phyloP scores from a whole-genome alignment of 2,329 filamentous ascomycete genomes.

The Colletotrichum chrysophilum region DNA sequence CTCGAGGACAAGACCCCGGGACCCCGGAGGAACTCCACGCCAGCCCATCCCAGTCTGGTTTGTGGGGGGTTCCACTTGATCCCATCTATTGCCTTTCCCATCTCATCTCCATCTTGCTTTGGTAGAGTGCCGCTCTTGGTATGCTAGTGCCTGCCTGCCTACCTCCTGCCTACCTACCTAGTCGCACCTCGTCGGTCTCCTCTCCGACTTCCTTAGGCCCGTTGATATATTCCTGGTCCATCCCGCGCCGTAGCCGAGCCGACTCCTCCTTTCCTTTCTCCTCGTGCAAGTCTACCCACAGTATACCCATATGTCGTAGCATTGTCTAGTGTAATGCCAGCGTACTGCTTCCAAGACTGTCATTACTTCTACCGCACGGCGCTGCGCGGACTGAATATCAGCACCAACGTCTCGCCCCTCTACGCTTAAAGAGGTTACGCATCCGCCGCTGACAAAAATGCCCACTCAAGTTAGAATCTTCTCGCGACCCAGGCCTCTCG shows the following conservation, averaged over 20 bases:
- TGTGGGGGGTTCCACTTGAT: slow-evolving; percentile 23
- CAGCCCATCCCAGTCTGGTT: slow-evolving; percentile 10
- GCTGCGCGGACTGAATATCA: slow-evolving; percentile 82
- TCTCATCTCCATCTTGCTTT: background rate
- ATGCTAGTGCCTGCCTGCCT: background rate
- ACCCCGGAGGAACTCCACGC: background rate
- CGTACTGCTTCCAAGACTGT: slow-evolving; percentile 83
- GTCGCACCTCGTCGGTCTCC: background rate
- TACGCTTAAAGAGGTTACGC: slow-evolving; percentile 61
- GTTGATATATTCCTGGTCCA: slow-evolving; percentile 18
- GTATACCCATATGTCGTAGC: slow-evolving; percentile 1
- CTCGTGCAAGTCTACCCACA: background rate
- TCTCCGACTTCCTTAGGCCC: slow-evolving; percentile 15
- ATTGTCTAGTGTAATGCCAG: slow-evolving; percentile 70
- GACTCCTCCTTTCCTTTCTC: background rate
- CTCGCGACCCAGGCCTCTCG: slow-evolving; percentile 73
- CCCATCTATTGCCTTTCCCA: slow-evolving; percentile 17
- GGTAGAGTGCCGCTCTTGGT: background rate
- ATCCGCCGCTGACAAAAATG: slow-evolving; percentile 35
- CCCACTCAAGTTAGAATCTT: slow-evolving; percentile 42
- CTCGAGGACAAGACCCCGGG: slow-evolving; percentile 3
- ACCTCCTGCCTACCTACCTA: background rate
- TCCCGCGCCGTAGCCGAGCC: background rate
- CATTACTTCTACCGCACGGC: slow-evolving; percentile 94
- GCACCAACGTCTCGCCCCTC: slow-evolving; percentile 77